phyloP scores from a whole-genome alignment of 148 eudicot species.

The Mesembryanthemum crystallinum region DNA sequence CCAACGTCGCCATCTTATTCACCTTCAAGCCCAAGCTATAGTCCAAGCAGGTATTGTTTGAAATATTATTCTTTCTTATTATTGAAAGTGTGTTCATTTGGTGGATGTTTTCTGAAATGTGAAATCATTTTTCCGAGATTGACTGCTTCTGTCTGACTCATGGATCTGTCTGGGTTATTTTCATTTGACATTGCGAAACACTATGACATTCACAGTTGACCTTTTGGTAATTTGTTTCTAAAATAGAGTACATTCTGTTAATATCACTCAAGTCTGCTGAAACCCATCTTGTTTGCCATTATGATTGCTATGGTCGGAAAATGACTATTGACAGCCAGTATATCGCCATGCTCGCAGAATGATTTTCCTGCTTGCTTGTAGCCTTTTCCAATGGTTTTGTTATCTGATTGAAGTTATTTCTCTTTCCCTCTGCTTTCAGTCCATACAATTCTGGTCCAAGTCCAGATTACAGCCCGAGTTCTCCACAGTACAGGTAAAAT shows the following conservation, averaged over 20 bases:
- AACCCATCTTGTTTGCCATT: background rate
- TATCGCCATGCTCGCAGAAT: background rate
- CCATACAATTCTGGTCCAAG: slow-evolving; percentile 44
- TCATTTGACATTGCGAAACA: background rate
- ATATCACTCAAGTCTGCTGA: background rate
- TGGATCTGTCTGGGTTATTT: background rate
- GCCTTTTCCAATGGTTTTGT: background rate
- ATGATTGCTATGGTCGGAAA: background rate
- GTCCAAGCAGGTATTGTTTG: slow-evolving; percentile 50
- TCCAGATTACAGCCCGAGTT: slow-evolving; percentile 51
- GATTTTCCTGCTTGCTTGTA: background rate
- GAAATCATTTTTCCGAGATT: background rate
- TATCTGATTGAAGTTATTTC: background rate
- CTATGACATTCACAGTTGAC: background rate
- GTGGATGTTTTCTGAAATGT: background rate
- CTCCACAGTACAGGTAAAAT: slow-evolving; percentile 50
- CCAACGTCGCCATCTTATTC: slow-evolving; percentile 46
- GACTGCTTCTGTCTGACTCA: background rate
- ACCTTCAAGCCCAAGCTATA: slow-evolving; percentile 50
- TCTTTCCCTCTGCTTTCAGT: slow-evolving; percentile 25
- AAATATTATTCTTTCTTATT: background rate
- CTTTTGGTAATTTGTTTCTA: background rate
- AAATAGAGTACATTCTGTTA: background rate
- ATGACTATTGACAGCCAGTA: background rate
- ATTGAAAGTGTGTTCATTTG: background rate